Evolutionary conservation across 2,329 filamentous ascomycete species (phyloP), one percentile per base, ranked within the genome.

Genomic region (Cladosporium oxysporum): DNA sequence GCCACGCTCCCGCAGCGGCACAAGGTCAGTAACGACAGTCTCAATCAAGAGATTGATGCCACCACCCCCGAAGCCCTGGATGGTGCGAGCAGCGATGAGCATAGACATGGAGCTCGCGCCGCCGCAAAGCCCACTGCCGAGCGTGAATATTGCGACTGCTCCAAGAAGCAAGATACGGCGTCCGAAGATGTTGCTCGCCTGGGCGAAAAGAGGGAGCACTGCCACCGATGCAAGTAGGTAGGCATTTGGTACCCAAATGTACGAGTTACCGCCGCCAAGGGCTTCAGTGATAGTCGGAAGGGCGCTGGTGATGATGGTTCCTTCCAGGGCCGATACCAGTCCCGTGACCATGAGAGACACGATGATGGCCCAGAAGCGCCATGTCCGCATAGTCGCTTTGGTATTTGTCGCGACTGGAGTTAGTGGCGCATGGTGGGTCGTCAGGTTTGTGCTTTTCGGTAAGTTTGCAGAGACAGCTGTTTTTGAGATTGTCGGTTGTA

Each of bases 111-210:
- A 80, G 0, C 71, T 77, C 0, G 86, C 82, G 0, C 79, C 80
- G 0, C 84, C 86, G 50, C 77, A 80, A 3, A 89, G 76, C 0
- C 80, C 83, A 64, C 84, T 85, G 0, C 86, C 86, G 0, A 87
- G 69, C 0, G 77, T 78, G 66, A 87, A 87, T 1, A 85, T 67
- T 12, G 73, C 76, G 1, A 85, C 78, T 2, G 81, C 73, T 8
- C 71, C 58, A 0, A 85, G 73, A 18, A 77, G 75, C 28, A 79
- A 72, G 58, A 62, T 41, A 75, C 66, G 63, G 12, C 69, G 66
- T 23, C 66, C 62, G 47, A 68, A 69, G 50, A 70, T 67, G 64
- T 66, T 62, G 41, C 61, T 66, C 12, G 61, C 47, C 14, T 67
- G 65, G 23, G 53, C 65, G 31, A 57, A 65, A 12, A 67, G 65